Evolutionary conservation across 108 stramenopile genomes (phyloP).

Genomic region (Conticribra weissflogii): DNA sequence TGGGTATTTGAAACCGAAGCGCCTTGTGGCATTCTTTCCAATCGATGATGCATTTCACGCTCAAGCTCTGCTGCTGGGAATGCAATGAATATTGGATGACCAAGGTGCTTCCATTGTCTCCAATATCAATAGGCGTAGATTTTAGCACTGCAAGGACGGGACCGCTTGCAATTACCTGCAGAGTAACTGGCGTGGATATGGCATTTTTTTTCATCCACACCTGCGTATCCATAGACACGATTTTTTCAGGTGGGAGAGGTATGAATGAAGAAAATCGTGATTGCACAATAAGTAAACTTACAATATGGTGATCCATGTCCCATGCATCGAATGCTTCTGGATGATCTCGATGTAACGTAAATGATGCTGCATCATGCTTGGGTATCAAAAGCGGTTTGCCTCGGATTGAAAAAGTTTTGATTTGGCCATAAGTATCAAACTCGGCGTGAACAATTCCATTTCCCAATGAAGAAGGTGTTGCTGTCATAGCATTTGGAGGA

Average conservation of each 20-base stretch:
- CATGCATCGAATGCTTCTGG: constrained; percentile 17
- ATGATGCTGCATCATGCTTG: constrained; percentile 10
- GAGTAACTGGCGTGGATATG: not conserved
- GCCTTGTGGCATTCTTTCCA: constrained; percentile 12
- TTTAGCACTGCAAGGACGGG: not conserved
- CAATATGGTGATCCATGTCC: constrained; percentile 12
- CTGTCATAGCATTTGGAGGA: constrained; percentile 4
- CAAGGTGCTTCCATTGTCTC: constrained; percentile 8
- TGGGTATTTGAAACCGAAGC: constrained; percentile 11
- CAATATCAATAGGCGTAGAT: constrained; percentile 3
- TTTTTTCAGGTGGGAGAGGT: no score
- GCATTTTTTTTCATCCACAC: constrained; percentile 10
- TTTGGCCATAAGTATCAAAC: constrained; percentile 7
- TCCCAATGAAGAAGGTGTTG: not conserved
- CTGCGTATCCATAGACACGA: no score
- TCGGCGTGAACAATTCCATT: constrained; percentile 10
- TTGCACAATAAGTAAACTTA: no score
- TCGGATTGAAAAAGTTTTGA: not conserved
- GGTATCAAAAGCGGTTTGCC: not conserved
- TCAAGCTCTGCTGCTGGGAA: not conserved
- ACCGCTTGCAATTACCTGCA: constrained; percentile 6
- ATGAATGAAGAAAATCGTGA: no score
- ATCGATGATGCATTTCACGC: not conserved
- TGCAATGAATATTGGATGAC: not conserved
- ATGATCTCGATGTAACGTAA: constrained; percentile 4